Evolutionary conservation across 805 yeast species (phyloP).

Genomic region (Saccharomyces kudriavzevii): DNA sequence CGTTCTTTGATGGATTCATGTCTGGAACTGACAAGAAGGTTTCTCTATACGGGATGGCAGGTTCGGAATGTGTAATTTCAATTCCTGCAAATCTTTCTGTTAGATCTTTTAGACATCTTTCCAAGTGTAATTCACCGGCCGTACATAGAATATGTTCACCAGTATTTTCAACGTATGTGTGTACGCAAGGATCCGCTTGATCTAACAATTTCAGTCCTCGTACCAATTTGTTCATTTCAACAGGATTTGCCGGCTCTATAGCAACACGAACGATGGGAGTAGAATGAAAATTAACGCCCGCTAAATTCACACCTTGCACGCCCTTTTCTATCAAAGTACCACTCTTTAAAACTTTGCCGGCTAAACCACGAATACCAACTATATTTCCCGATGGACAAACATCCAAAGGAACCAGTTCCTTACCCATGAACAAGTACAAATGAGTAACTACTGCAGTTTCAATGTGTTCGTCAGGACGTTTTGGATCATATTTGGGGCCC

Average conservation of each 20-base stretch:
- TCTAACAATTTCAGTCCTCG: constrained; percentile 71
- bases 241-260: constrained; percentile 85
- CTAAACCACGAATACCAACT: constrained; percentile 89
- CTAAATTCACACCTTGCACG: constrained; percentile 60
- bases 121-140: constrained; percentile 94
- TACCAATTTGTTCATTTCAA: constrained; percentile 65
- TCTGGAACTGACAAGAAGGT: constrained; percentile 52
- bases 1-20: constrained; percentile 42
- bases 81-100: constrained; percentile 87
- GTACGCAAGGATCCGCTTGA: constrained; percentile 91
- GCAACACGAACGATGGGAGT: constrained; percentile 94
- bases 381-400: constrained; percentile 91
- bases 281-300: constrained; percentile 64
- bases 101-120: constrained; percentile 86
- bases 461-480: constrained; percentile 45
- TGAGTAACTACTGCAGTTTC: constrained; percentile 56
- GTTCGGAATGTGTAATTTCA: constrained; percentile 79
- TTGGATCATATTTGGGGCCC: constrained; percentile 83
- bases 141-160: constrained; percentile 93
- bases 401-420: constrained; percentile 70
- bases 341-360: constrained; percentile 70
- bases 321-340: constrained; percentile 68
- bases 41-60: constrained; percentile 91
- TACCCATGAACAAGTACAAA: constrained; percentile 82
- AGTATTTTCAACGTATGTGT: constrained; percentile 72